phyloP scores from a whole-genome alignment of 2,329 filamentous ascomycete species.

The Bisporella sp. region DNA sequence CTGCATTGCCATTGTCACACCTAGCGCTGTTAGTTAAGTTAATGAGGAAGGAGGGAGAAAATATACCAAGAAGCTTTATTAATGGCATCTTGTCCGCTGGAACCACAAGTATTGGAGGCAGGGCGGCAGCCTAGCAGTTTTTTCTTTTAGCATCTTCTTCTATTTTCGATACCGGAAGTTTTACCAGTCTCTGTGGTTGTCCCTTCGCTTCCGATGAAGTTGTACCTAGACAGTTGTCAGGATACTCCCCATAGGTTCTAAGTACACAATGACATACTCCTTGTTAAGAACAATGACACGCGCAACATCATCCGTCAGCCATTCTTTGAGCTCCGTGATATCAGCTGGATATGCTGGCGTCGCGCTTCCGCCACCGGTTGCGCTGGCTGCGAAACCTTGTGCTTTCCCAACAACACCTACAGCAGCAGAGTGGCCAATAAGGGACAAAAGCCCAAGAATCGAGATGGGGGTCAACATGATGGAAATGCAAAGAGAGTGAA shows the following conservation, averaged over 20 bases:
- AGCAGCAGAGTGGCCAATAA: slow-evolving; percentile 1
- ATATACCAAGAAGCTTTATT: background rate
- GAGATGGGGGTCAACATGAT: background rate
- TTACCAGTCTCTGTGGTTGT: background rate
- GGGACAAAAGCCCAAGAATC: background rate
- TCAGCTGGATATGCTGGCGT: slow-evolving; percentile 44
- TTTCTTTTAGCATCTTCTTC: too few species aligned
- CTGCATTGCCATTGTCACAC: background rate
- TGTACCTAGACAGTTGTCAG: background rate
- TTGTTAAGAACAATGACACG: slow-evolving; percentile 53
- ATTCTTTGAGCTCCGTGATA: slow-evolving; percentile 49
- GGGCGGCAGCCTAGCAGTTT: too few species aligned
- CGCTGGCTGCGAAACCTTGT: slow-evolving; percentile 30
- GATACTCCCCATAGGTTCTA: too few species aligned
- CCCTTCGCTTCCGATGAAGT: background rate
- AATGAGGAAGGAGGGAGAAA: too few species aligned
- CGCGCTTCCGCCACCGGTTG: slow-evolving; percentile 53
- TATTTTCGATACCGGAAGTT: too few species aligned
- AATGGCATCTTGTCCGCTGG: background rate
- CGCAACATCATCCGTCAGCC: slow-evolving; percentile 45
- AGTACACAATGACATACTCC: slow-evolving; percentile 19
- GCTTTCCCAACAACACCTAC: slow-evolving; percentile 10
- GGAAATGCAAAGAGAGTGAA: background rate
- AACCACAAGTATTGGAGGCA: too few species aligned
- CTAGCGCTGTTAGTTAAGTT: background rate